Evolutionary conservation across 164 flowering plant species (phyloP).

Genomic region (Brasenia schreberi): DNA sequence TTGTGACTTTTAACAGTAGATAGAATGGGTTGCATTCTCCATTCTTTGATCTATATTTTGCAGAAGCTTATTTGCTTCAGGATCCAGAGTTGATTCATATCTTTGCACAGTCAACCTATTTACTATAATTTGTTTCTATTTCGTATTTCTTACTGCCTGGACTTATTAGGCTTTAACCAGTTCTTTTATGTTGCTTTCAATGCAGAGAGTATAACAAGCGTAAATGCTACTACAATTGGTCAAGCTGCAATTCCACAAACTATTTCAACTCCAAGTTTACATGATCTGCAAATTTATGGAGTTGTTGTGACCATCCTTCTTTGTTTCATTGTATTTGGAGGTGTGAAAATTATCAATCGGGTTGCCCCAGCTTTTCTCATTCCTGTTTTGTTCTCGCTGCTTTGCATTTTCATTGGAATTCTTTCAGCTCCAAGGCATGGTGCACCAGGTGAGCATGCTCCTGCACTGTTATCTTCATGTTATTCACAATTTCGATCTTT

Average conservation of each 20-base stretch:
- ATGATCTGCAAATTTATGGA: slow-evolving; percentile 96
- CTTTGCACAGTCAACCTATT: too few species aligned
- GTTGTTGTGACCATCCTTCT: slow-evolving; percentile 81
- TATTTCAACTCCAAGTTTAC: slow-evolving; percentile 56
- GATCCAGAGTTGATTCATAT: too few species aligned
- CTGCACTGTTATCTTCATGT: neutral
- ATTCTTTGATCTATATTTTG: too few species aligned
- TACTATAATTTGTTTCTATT: too few species aligned
- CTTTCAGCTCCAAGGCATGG: slow-evolving; percentile 42
- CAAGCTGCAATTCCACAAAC: slow-evolving; percentile 21
- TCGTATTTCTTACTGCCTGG: too few species aligned
- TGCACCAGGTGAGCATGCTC: slow-evolving; percentile 44
- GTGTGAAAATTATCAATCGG: slow-evolving; percentile 92
- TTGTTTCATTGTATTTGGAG: slow-evolving; percentile 96
- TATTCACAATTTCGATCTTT: neutral
- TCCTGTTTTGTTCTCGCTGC: slow-evolving; percentile 76
- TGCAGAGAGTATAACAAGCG: slow-evolving; percentile 60
- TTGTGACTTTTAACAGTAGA: too few species aligned
- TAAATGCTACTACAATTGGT: slow-evolving; percentile 47
- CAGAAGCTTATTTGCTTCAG: too few species aligned
- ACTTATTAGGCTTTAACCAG: too few species aligned
- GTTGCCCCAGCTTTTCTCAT: slow-evolving; percentile 97
- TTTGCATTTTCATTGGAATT: slow-evolving; percentile 82
- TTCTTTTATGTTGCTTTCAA: neutral
- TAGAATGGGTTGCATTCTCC: too few species aligned